phyloP scores from a whole-genome alignment of 805 yeast genomes.

The Komagataella populi region DNA sequence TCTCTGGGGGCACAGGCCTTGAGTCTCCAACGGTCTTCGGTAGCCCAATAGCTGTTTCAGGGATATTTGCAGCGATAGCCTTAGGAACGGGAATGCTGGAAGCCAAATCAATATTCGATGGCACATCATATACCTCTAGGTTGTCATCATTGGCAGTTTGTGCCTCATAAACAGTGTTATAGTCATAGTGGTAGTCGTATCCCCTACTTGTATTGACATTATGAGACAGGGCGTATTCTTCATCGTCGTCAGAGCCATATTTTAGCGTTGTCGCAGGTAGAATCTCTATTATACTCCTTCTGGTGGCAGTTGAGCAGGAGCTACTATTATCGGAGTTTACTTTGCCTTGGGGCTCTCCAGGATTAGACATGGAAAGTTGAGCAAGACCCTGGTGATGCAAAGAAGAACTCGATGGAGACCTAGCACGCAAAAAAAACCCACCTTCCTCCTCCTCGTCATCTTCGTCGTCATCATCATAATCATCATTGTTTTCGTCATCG shows the following conservation, averaged over 20 bases:
- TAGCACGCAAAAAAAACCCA: slow-evolving; percentile 51
- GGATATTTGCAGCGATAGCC: neutral
- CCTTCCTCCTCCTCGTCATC: slow-evolving; percentile 50
- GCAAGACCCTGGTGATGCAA: slow-evolving; percentile 9
- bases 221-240: slow-evolving; percentile 56
- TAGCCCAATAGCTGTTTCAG: neutral
- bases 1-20: neutral
- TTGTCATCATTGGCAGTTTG: slow-evolving; percentile 17
- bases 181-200: slow-evolving; percentile 67
- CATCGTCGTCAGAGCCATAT: slow-evolving; percentile 50
- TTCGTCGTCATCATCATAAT: slow-evolving; percentile 16
- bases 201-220: slow-evolving; percentile 63
- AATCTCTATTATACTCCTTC: slow-evolving; percentile 36
- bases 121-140: slow-evolving; percentile 23
- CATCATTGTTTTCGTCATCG: slow-evolving; percentile 24
- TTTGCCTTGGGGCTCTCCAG: neutral
- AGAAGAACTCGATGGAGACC: slow-evolving; percentile 18
- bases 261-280: slow-evolving; percentile 86
- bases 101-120: slow-evolving; percentile 9
- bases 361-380: neutral
- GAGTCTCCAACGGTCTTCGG: neutral
- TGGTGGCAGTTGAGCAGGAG: neutral
- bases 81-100: neutral
- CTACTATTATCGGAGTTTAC: slow-evolving; percentile 1
- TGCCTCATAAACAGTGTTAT: slow-evolving; percentile 59